A percentile compares a stretch with the other conserved stretches of the same genome.
Conservation (phyloP, 1,139 yeast species). For the Nakaseomyces sp. region DNA sequence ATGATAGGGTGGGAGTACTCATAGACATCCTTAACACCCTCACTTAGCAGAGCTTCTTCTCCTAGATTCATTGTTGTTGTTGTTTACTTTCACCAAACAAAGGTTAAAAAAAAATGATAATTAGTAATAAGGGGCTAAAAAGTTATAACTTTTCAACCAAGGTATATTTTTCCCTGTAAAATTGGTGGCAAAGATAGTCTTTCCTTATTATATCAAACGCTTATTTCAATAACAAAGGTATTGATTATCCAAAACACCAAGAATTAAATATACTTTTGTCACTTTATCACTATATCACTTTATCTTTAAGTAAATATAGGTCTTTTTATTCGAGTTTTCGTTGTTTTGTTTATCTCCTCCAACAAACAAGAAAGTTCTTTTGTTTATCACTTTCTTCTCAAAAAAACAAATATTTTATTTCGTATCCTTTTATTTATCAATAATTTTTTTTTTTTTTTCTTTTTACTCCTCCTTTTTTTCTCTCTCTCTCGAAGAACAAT, state of each 20-base stretch:
- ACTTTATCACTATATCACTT: constrained; percentile 6
- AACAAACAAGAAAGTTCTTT: background rate
- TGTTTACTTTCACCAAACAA: background rate
- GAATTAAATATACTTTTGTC: background rate
- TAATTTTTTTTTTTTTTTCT: background rate
- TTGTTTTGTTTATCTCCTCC: constrained; percentile 3
- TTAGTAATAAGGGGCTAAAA: background rate
- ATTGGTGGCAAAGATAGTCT: too few relatives aligned
- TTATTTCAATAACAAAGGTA: background rate
- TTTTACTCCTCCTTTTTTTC: too few relatives aligned
- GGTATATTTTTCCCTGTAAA: too few relatives aligned
- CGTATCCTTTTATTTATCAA: constrained; percentile 5
- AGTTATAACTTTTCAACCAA: too few relatives aligned
- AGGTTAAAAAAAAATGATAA: too few relatives aligned
- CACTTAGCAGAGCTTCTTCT: constrained; percentile 1
- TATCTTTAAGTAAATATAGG: constrained; percentile 1
- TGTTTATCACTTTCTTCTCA: constrained; percentile 5
- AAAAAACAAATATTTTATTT: background rate
- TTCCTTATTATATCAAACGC: too few relatives aligned
- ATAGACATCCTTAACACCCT: constrained; percentile 12
- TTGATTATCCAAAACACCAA: background rate
- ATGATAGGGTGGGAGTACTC: constrained; percentile 31
- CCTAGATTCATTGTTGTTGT: background rate
- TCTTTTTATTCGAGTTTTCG: background rate
- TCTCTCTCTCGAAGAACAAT: background rate